phyloP scores from a whole-genome alignment of 140 eudicot genomes.

The Flaveria floridana region DNA sequence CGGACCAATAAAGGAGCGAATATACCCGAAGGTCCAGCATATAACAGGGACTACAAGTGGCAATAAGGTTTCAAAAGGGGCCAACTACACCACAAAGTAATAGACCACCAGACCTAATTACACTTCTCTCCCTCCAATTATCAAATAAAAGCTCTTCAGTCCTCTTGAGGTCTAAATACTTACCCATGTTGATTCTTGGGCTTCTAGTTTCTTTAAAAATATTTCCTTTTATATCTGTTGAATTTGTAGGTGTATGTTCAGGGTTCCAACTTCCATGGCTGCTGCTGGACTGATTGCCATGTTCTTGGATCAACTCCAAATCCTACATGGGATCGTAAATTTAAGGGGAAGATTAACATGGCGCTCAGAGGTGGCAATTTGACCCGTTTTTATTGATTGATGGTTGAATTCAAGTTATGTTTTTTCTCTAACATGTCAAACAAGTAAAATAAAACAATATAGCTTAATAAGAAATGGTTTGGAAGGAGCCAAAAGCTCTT shows the following conservation, averaged over 20 bases:
- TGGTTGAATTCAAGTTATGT: neutral
- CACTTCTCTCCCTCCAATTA: constrained; percentile 48
- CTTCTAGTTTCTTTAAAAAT: constrained; percentile 23
- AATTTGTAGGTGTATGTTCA: constrained; percentile 30
- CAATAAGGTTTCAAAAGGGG: constrained; percentile 15
- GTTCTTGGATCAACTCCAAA: constrained; percentile 35
- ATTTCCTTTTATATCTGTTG: constrained; percentile 27
- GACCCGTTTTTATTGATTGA: neutral
- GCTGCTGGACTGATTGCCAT: constrained; percentile 43
- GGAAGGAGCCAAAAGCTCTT: neutral
- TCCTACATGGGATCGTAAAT: constrained; percentile 34
- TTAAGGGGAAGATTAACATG: neutral
- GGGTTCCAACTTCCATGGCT: constrained; percentile 76
- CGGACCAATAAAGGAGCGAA: neutral
- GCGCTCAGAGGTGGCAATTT: neutral
- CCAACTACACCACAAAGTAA: constrained; percentile 44
- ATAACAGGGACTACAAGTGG: constrained; percentile 25
- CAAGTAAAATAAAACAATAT: neutral
- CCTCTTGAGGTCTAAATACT: constrained; percentile 40
- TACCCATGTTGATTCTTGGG: constrained; percentile 44
- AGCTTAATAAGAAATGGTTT: neutral
- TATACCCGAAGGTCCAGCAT: neutral
- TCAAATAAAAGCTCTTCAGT: constrained; percentile 58
- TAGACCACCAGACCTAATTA: constrained; percentile 58
- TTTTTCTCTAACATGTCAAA: neutral